These are phyloP conservation scores for Phaeosphaeria sp. DNA, from an alignment of 2,329 filamentous ascomycete genomes.

Conservation along the genomic window DNA sequence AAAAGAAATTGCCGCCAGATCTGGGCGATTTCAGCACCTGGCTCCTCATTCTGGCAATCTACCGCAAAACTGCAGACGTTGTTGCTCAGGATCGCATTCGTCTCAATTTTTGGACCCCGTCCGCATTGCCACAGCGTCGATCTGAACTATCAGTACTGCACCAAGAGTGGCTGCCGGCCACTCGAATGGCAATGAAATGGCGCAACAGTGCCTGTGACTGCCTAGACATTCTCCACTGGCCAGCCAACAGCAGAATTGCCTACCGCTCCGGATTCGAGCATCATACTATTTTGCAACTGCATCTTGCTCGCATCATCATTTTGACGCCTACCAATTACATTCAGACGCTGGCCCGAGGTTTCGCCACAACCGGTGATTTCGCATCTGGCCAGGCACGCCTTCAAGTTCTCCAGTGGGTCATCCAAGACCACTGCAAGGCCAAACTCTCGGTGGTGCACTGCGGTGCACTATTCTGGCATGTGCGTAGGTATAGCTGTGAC, in stretches of 20 bases:
- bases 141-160: neutral
- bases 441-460: slow-evolving; percentile 63
- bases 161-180: slow-evolving; percentile 55
- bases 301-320: slow-evolving; percentile 61
- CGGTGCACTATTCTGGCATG: slow-evolving; percentile 60
- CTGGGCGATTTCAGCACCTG: slow-evolving; percentile 59
- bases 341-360: slow-evolving; percentile 8
- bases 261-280: slow-evolving; percentile 60
- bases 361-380: slow-evolving; percentile 38
- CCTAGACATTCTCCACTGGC: slow-evolving; percentile 66
- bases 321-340: slow-evolving; percentile 59
- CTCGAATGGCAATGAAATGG: slow-evolving; percentile 58
- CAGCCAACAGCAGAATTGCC: slow-evolving; percentile 61
- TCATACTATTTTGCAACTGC: slow-evolving; percentile 63
- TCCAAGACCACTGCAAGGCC: slow-evolving; percentile 63
- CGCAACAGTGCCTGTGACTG: slow-evolving; percentile 56
- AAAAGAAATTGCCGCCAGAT: slow-evolving; percentile 54
- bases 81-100: slow-evolving; percentile 54
- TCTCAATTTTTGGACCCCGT: slow-evolving; percentile 49
- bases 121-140: slow-evolving; percentile 21
- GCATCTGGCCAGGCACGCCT: slow-evolving; percentile 34
- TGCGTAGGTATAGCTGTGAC: slow-evolving; percentile 57
- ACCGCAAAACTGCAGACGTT: slow-evolving; percentile 59
- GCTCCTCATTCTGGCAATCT: slow-evolving; percentile 59
- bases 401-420: slow-evolving; percentile 55